Evolutionary conservation across 2,329 filamentous ascomycete species (phyloP).

Genomic region (Beauveria caledonica): DNA sequence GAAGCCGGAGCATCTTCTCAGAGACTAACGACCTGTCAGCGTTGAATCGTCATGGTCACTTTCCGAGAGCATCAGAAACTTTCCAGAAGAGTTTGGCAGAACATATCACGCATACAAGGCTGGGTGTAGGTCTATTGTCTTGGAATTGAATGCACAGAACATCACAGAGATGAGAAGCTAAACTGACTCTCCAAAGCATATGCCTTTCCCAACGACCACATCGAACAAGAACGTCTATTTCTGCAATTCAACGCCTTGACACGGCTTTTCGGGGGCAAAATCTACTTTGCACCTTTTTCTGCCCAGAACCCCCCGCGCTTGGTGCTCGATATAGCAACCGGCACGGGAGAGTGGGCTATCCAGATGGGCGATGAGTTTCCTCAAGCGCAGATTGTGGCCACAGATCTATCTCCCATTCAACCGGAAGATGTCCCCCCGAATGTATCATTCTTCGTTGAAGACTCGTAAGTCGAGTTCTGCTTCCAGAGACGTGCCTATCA

Average conservation of each 20-base stretch:
- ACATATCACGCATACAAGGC: constrained; percentile 40
- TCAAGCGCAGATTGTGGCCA: constrained; percentile 49
- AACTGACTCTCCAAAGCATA: constrained; percentile 27
- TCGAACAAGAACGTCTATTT: constrained; percentile 33
- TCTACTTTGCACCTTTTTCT: constrained; percentile 36
- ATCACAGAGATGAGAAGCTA: neutral
- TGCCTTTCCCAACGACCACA: constrained; percentile 36
- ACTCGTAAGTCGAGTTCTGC: constrained; percentile 33
- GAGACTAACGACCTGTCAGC: constrained; percentile 11
- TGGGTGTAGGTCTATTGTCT: constrained; percentile 31
- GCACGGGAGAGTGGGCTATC: constrained; percentile 53
- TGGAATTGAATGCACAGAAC: neutral
- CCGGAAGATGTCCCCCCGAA: constrained; percentile 60
- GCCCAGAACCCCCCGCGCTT: constrained; percentile 25
- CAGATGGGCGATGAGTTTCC: constrained; percentile 58
- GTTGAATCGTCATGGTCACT: constrained; percentile 27
- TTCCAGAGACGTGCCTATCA: neutral
- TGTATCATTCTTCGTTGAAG: constrained; percentile 66
- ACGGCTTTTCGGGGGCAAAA: constrained; percentile 29
- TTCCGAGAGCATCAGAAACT: constrained; percentile 33
- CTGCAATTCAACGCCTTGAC: constrained; percentile 31
- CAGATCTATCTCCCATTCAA: constrained; percentile 61
- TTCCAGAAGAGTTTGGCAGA: constrained; percentile 35
- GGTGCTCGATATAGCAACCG: constrained; percentile 37
- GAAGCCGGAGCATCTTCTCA: neutral